These are phyloP conservation scores for Recurvomyces mirabilis DNA, from an alignment of 495 filamentous ascomycete genomes.

Conservation along the genomic window DNA sequence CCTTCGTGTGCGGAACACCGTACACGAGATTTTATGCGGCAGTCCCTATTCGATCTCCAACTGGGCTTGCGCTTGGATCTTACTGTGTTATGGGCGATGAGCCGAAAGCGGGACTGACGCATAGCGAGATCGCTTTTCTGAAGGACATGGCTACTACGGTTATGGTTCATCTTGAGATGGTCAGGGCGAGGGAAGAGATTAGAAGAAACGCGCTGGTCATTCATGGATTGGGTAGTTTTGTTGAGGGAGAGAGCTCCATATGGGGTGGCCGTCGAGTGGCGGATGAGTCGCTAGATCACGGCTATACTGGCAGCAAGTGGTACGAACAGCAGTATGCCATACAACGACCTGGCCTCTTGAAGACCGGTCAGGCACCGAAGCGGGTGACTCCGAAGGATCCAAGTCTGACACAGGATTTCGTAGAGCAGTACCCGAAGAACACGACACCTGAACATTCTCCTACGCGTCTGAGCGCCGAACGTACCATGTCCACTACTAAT, in stretches of 20 bases:
- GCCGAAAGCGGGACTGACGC: conserved; percentile 4
- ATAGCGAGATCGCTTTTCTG: neutral
- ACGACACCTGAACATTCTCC: too few relatives aligned
- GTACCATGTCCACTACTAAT: neutral
- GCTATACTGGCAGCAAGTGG: too few relatives aligned
- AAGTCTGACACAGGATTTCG: too few relatives aligned
- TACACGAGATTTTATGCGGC: too few relatives aligned
- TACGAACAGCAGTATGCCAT: too few relatives aligned
- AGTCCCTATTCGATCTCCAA: conserved; percentile 9
- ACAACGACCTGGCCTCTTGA: too few relatives aligned
- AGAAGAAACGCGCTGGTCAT: conserved; percentile 3
- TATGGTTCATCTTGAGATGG: conserved; percentile 2
- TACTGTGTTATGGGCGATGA: conserved; percentile 14
- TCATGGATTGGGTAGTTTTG: neutral
- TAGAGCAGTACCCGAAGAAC: too few relatives aligned
- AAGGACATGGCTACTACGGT: neutral
- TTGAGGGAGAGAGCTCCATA: neutral
- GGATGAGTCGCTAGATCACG: too few relatives aligned
- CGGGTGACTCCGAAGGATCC: too few relatives aligned
- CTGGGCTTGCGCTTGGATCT: conserved; percentile 8
- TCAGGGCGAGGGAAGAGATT: neutral
- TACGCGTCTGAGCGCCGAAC: too few relatives aligned
- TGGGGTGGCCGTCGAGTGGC: neutral
- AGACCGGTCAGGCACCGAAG: too few relatives aligned
- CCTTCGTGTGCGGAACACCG: too few relatives aligned